phyloP scores from a whole-genome alignment of 228 moss, liverwort and hornwort species.

The Sphagnum fallax region DNA sequence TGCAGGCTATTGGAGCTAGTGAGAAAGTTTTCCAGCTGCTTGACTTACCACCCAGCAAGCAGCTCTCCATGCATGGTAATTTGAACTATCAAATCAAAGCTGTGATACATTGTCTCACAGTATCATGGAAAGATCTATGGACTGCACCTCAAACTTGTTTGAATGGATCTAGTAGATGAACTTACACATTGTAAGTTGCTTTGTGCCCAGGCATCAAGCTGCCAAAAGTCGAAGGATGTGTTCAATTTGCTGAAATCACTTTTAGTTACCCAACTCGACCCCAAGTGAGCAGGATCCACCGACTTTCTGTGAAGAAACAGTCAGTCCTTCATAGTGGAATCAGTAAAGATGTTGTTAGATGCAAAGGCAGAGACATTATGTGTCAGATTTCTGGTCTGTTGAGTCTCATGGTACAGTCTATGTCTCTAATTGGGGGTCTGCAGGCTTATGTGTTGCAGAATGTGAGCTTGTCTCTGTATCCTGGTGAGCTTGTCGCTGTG shows the following conservation, averaged over 20 bases:
- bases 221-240: conserved; percentile 68
- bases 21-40: conserved; percentile 97
- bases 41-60: conserved; percentile 75
- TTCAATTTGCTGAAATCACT: conserved; percentile 89
- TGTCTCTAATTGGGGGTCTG: no score
- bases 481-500: conserved; percentile 96
- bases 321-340: no score
- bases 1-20: conserved; percentile 98
- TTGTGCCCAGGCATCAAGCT: conserved; percentile 54
- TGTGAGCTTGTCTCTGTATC: conserved; percentile 80
- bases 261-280: conserved; percentile 90
- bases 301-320: no score
- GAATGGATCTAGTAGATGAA: no score
- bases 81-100: background rate
- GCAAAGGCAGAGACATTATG: no score
- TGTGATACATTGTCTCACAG: no score
- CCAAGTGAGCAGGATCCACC: conserved; percentile 1
- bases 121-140: no score
- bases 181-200: no score
- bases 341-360: no score
- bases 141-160: no score
- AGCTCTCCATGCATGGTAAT: conserved; percentile 68
- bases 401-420: background rate
- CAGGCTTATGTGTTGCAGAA: conserved; percentile 74
- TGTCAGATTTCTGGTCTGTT: no score